Conservation (phyloP, 2,329 filamentous ascomycete species). For the Xylariaceae sp. region DNA sequence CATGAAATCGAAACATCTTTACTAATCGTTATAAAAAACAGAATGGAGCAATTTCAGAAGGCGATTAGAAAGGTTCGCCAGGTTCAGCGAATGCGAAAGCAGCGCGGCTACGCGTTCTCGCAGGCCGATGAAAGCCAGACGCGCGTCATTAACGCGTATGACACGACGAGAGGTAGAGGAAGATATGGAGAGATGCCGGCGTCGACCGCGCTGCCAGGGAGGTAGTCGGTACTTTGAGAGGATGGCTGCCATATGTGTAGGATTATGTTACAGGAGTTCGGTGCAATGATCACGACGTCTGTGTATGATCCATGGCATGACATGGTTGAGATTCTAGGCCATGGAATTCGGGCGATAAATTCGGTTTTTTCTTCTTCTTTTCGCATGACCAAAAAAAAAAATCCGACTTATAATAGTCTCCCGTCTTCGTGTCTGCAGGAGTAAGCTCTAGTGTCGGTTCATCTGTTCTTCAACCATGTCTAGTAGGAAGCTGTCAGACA, state of each 20-base stretch:
- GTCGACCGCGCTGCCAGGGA: conserved; percentile 24
- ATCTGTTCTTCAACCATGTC: no score
- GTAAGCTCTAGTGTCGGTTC: no score
- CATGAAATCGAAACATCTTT: neutral
- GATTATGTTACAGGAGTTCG: conserved; percentile 19
- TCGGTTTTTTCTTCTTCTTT: conserved; percentile 5
- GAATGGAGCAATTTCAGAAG: conserved; percentile 99
- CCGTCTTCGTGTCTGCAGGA: neutral
- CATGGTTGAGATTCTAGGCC: conserved; percentile 8
- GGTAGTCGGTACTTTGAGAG: conserved; percentile 19
- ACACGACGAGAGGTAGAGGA: conserved; percentile 87
- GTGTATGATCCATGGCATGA: conserved; percentile 16
- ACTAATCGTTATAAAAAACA: conserved; percentile 34
- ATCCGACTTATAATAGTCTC: neutral
- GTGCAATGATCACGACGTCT: conserved; percentile 18
- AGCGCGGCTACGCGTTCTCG: conserved; percentile 96
- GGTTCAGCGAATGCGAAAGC: conserved; percentile 98
- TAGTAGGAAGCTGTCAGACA: no score
- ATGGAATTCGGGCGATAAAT: conserved; percentile 16
- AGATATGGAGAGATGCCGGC: conserved; percentile 88
- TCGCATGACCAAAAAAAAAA: neutral
- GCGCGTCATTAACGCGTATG: conserved; percentile 91
- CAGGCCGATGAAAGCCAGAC: conserved; percentile 97
- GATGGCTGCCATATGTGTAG: conserved; percentile 10
- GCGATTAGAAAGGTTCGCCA: conserved; percentile 97